phyloP scores from a whole-genome alignment of 2,329 filamentous ascomycete genomes.

The Talaromyces sp. region DNA sequence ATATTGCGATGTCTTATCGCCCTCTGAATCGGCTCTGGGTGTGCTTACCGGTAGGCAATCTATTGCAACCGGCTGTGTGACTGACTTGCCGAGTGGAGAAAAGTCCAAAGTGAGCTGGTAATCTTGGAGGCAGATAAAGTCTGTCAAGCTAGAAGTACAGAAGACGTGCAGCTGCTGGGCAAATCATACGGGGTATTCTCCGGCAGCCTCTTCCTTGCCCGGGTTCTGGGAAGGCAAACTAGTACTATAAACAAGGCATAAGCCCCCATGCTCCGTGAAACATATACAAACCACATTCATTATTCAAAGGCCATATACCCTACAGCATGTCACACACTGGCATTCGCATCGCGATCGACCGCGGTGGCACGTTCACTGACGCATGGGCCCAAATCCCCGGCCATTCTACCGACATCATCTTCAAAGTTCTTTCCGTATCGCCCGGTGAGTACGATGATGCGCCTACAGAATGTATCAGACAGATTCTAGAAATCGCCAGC shows the following conservation, averaged over 20 bases:
- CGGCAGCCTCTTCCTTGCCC: background rate
- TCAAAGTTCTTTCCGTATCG: conserved; percentile 28
- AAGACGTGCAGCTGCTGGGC: conserved; percentile 5
- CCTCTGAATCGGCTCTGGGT: background rate
- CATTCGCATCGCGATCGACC: conserved; percentile 20
- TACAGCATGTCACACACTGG: background rate
- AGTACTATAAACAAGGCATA: no score
- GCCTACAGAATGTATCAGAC: conserved; percentile 80
- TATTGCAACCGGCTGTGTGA: conserved; percentile 11
- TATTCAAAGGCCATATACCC: no score
- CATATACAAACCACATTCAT: no score
- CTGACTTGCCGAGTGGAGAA: conserved; percentile 11
- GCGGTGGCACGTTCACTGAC: conserved; percentile 21
- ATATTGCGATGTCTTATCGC: no score
- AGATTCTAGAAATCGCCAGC: conserved; percentile 48
- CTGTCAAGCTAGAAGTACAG: conserved; percentile 10
- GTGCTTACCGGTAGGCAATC: conserved; percentile 9
- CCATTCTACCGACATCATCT: conserved; percentile 23
- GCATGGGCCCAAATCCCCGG: conserved; percentile 21
- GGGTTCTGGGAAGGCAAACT: no score
- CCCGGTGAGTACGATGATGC: conserved; percentile 28
- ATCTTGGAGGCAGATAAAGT: conserved; percentile 12
- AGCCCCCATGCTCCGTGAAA: no score
- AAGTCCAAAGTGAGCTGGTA: conserved; percentile 6
- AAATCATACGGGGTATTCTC: conserved; percentile 2